phyloP scores from a whole-genome alignment of 345 rosid species.

The Psidium guajava region DNA sequence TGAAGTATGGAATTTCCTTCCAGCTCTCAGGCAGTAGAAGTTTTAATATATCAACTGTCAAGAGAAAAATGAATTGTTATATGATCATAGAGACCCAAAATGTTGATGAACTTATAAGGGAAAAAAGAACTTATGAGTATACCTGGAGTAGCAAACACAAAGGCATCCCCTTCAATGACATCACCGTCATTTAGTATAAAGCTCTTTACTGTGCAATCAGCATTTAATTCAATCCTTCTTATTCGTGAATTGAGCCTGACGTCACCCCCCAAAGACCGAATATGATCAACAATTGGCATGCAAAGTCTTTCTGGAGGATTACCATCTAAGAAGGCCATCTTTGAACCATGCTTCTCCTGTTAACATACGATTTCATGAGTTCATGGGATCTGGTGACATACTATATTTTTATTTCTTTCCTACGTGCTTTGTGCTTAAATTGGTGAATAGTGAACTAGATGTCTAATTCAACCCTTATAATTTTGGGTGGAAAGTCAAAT shows the following conservation, averaged over 20 bases:
- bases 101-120: not conserved
- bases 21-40: conserved; percentile 75
- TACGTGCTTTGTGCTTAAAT: not conserved
- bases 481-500: not conserved
- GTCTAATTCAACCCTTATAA: not conserved
- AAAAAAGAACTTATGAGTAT: conserved; percentile 1
- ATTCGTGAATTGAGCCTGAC: conserved; percentile 67
- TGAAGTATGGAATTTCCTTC: conserved; percentile 77
- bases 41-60: conserved; percentile 80
- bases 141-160: conserved; percentile 92
- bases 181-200: conserved; percentile 59
- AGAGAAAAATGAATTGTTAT: not conserved
- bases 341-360: conserved; percentile 97
- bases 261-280: conserved; percentile 75
- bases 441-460: not conserved
- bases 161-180: conserved; percentile 68
- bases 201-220: conserved; percentile 70
- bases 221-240: conserved; percentile 67
- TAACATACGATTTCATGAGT: not conserved
- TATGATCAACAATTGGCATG: conserved; percentile 71
- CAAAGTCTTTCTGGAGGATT: conserved; percentile 96
- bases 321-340: conserved; percentile 97
- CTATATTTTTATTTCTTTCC: not conserved
- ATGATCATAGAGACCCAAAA: not conserved
- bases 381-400: not conserved